Evolutionary conservation across 176 grass and related monocot species (phyloP).

Genomic region (Triticum turgidum): DNA sequence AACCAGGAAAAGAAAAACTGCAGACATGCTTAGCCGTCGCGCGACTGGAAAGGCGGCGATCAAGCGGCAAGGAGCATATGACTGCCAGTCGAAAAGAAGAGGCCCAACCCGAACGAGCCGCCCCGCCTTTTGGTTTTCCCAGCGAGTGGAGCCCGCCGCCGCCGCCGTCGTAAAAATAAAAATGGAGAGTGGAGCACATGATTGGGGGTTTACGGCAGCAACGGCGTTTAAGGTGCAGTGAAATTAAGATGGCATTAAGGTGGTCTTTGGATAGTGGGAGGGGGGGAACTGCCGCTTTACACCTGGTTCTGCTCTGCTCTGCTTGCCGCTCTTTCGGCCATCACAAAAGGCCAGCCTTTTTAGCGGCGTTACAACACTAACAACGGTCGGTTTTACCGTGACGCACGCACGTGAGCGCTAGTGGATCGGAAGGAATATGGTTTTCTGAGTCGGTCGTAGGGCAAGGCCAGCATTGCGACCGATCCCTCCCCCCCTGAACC

Average conservation of each 20-base stretch:
- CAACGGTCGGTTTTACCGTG: conserved; percentile 20
- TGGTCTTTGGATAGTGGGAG: not conserved
- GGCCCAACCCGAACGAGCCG: not conserved
- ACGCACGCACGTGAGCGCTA: not conserved
- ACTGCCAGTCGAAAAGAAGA: not conserved
- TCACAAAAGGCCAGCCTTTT: conserved; percentile 1
- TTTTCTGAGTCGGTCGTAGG: conserved; percentile 7
- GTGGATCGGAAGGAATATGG: not conserved
- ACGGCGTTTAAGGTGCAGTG: not conserved
- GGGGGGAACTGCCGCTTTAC: not conserved
- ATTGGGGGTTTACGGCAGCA: conserved; percentile 23
- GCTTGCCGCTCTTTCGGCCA: not conserved
- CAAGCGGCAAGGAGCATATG: not conserved
- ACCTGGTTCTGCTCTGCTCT: not conserved
- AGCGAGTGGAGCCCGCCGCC: not conserved
- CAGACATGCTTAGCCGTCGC: no score
- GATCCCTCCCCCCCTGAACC: not conserved
- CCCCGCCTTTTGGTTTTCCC: not conserved
- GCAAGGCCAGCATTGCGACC: not conserved
- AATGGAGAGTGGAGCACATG: conserved; percentile 4
- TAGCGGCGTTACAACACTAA: conserved; percentile 19
- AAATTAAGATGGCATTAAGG: not conserved
- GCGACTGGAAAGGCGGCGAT: no score
- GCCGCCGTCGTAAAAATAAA: not conserved
- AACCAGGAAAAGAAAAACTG: not conserved